Conservation (phyloP, 108 stramenopile species). For the Fragilaria radians region DNA sequence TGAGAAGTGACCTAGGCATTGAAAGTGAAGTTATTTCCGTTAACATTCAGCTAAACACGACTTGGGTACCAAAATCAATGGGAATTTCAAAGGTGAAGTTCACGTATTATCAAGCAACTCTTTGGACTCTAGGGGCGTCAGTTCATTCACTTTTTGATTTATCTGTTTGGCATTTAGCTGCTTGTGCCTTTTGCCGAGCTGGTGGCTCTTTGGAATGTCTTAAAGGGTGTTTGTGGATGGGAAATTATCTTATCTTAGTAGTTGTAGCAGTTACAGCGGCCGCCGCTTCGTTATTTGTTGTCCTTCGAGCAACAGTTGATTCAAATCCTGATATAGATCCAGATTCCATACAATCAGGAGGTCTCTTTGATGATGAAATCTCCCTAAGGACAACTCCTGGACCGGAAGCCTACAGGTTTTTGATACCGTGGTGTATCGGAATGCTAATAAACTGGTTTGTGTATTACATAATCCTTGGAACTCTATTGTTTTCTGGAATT, state of each 20-base stretch:
- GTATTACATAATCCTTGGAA: slow-evolving; percentile 57
- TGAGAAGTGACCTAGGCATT: slow-evolving; percentile 6
- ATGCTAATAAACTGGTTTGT: slow-evolving; percentile 53
- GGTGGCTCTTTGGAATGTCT: slow-evolving; percentile 22
- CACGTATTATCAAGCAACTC: no score
- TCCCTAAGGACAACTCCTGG: background rate
- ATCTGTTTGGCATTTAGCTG: slow-evolving; percentile 64
- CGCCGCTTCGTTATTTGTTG: slow-evolving; percentile 39
- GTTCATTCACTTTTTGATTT: slow-evolving; percentile 65
- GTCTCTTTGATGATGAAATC: slow-evolving; percentile 4
- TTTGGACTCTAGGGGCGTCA: slow-evolving; percentile 71
- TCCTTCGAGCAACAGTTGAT: slow-evolving; percentile 44
- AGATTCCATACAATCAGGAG: slow-evolving; percentile 7
- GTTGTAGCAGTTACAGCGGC: slow-evolving; percentile 23
- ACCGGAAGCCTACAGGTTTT: slow-evolving; percentile 1
- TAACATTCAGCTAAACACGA: background rate
- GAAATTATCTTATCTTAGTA: slow-evolving; percentile 29
- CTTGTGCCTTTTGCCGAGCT: slow-evolving; percentile 62
- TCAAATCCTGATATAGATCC: slow-evolving; percentile 14
- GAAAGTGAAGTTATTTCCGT: background rate
- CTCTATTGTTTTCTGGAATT: slow-evolving; percentile 59
- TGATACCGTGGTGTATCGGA: slow-evolving; percentile 42
- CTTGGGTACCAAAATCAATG: no score
- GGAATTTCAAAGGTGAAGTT: no score
- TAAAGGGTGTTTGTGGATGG: slow-evolving; percentile 30